Base-by-base conservation (phyloP, 2,329 filamentous ascomycete species). In the Colletotrichum sp. region DNA sequence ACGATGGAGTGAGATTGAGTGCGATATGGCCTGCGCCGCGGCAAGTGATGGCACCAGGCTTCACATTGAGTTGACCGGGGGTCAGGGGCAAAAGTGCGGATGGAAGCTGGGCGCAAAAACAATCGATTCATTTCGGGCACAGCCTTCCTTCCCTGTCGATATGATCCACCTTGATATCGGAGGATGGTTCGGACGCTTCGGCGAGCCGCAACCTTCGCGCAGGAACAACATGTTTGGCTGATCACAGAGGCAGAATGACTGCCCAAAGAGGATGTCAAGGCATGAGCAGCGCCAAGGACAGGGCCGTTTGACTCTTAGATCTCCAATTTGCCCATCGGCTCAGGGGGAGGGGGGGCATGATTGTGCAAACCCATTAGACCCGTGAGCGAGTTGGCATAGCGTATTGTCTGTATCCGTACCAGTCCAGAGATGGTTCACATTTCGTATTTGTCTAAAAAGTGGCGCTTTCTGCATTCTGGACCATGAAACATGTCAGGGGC, bases 41-140 rank as follows among this genome's bases (percentile, higher is more conserved):
- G 61, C 63, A 63, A 21, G 34, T 26, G 24, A 66, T 9, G 58
- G 61, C 32, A 26, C 26, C 28, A n/a, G 43, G 18, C 24, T 38
- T 58, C 38, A 24, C 34, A 68, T 60, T 57, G 69, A 64, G 32
- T 65, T 15, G 48, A 32, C 34, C 24, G 34, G 65, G 57, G 57
- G 9, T 10, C 10, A n/a, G 30, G 36, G 18, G 16, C 65, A 55
- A 15, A 21, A n/a, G 24, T 13, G 55, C 28, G 32, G 26, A 57
- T 13, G 9, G 18, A 26, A 18, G 8, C n/a, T 52, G 58, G 8
- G 28, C 65, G 36, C 28, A 18, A 28, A 16, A 30, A 36, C 28
- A 15, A 30, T 36, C 57, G 73, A 72, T 72, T 73, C 70, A 75
- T 75, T 69, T 75, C 74, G 74, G 74, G 28, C 64, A 73, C 48